Percentiles rank a stretch among this genome's conserved stretches.
Conservation (phyloP, 2,329 filamentous ascomycete species). For the Aureobasidium sp. region DNA sequence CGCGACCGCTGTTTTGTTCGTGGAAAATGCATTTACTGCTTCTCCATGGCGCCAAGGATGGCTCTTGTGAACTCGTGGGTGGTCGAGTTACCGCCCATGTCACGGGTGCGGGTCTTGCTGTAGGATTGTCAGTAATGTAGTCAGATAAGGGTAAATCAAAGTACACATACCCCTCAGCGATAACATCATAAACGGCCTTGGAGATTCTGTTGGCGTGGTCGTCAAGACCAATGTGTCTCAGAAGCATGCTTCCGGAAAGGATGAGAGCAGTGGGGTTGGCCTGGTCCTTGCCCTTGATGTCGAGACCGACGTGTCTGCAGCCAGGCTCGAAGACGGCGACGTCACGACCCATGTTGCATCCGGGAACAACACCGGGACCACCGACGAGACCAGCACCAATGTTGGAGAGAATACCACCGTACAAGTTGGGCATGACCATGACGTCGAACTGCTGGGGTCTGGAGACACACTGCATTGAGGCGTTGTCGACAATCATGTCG, state of each 20-base stretch:
- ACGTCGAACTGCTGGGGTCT: constrained; percentile 98
- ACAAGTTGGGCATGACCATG: constrained; percentile 99
- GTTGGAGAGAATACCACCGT: constrained; percentile 98
- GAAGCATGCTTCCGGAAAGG: constrained; percentile 91
- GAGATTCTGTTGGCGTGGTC: constrained; percentile 98
- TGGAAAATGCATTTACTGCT: constrained; percentile 13
- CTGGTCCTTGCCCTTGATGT: constrained; percentile 99
- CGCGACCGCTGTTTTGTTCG: background rate
- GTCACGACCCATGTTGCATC: constrained; percentile 99
- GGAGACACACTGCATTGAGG: constrained; percentile 97
- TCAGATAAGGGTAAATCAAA: background rate
- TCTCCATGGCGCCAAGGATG: constrained; percentile 90
- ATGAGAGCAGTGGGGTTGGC: constrained; percentile 96
- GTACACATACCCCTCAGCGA: constrained; percentile 72
- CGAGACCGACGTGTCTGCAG: constrained; percentile 97
- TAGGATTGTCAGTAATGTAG: constrained; percentile 24
- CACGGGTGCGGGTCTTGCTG: constrained; percentile 79
- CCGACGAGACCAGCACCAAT: constrained; percentile 95
- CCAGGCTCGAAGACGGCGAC: constrained; percentile 98
- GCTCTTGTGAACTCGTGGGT: constrained; percentile 94
- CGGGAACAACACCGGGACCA: constrained; percentile 91
- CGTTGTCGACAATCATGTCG: constrained; percentile 99
- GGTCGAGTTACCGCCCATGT: constrained; percentile 86
- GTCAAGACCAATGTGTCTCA: constrained; percentile 93
- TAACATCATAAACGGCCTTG: constrained; percentile 72